Base-by-base conservation (phyloP, 192 early-diverging fungal genomes). In the Lobulomyces angularis region DNA sequence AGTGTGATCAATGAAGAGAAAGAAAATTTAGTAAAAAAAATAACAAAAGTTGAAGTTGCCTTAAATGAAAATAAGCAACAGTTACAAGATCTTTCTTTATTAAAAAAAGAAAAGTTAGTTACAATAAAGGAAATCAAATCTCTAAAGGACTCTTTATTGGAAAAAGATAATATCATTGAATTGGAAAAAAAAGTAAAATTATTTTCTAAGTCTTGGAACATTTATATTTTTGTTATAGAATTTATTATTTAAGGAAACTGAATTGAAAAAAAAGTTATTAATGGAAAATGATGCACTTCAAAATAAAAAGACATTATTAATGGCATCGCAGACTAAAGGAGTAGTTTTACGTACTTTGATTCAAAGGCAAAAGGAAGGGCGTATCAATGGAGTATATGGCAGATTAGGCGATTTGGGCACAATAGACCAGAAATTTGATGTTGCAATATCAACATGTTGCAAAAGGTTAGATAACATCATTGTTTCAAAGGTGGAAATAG, bases 331-430 rank as follows among this genome's bases (percentile, higher is more conserved):
- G 48, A 72, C 64, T 21, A 70, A 80, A 35, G 72, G 80, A 22
- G 74, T 74, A 14, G 73, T 88, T 1, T 61, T 88, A 1, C 65
- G 56, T 12, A 77, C 65, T 21, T 44, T 89, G 3, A 61, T 89
- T 39, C 74, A 71, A 8, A 71, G 85, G 61, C 69, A 71, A 35
- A 70, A 84, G 32, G 56, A 66, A 21, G 87, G 83, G 0, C 57
- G 68, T 31, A 85, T 91, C 41, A 55, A 53, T 7, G 88, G 86
- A 5, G 81, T 48, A 41, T 25, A 80, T 76, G 81, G 83, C 32
- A 80, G 95, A 5, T 65, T 98, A 16, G 95, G 95, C n/a, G 83
- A 88, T 43, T 62, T 98, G n/a, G 95, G 92, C 19, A 79, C 83
- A 1, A 93, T 98, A 49, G 84, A 86, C 37, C 82, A 83, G 41